Evolutionary conservation across 1,139 yeast species (phyloP).

Genomic region (Pichia sp.): DNA sequence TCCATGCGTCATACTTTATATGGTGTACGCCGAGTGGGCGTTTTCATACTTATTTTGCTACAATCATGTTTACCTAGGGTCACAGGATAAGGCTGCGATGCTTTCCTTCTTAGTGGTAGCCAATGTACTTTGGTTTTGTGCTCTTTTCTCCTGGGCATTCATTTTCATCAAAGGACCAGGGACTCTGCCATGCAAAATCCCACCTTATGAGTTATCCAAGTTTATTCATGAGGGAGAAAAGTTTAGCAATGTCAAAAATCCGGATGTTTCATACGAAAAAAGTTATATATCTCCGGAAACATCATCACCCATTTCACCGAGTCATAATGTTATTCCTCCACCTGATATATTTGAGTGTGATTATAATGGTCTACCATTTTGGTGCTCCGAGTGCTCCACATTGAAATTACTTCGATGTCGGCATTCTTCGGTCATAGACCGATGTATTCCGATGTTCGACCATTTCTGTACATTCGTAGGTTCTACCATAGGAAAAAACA

Average conservation of each 20-base stretch:
- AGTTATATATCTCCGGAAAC: not conserved
- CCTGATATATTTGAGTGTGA: conserved; percentile 58
- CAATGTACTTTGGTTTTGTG: conserved; percentile 16
- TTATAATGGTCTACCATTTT: conserved; percentile 54
- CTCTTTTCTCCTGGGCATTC: conserved; percentile 27
- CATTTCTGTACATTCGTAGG: conserved; percentile 69
- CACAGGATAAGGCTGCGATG: conserved; percentile 25
- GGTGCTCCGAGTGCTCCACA: conserved; percentile 53
- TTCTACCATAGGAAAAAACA: conserved; percentile 49
- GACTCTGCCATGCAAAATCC: conserved; percentile 23
- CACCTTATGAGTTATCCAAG: conserved; percentile 31
- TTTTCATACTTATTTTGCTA: conserved; percentile 32
- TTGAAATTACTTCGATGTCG: conserved; percentile 52
- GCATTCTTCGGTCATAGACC: conserved; percentile 45
- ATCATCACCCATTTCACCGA: conserved; percentile 9
- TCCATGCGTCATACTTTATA: conserved; percentile 19
- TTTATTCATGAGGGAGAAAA: conserved; percentile 21
- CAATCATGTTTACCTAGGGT: conserved; percentile 22
- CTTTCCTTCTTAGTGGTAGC: conserved; percentile 33
- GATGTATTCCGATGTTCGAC: conserved; percentile 56
- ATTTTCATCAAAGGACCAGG: conserved; percentile 33
- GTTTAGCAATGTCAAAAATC: not conserved
- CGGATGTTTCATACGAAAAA: not conserved
- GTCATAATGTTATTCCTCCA: conserved; percentile 22
- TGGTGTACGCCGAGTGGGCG: conserved; percentile 32